Percentiles rank a stretch among this genome's conserved stretches.
Evolutionary conservation across 1,284 basidiomycete genomes (phyloP).

Genomic region (Phenoliferia sp.): DNA sequence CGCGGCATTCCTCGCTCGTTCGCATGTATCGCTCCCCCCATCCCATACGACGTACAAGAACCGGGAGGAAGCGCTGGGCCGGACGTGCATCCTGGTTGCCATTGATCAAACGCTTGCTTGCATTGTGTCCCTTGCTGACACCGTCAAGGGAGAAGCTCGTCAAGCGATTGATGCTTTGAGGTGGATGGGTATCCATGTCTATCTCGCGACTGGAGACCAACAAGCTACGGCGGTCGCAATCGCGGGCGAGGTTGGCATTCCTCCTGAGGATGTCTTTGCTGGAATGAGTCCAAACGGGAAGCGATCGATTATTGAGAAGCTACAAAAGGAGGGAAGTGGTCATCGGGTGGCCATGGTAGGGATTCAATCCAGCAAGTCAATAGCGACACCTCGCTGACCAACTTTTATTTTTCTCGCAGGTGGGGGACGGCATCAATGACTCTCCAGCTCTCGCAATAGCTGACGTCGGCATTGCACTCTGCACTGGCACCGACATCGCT

Average conservation of each 20-base stretch:
- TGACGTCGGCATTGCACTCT: constrained; percentile 91
- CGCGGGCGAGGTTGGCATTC: constrained; percentile 79
- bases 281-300: constrained; percentile 91
- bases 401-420: constrained; percentile 50
- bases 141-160: constrained; percentile 72
- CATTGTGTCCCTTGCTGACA: constrained; percentile 69
- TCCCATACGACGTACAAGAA: constrained; percentile 59
- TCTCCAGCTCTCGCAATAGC: constrained; percentile 93
- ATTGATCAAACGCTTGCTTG: constrained; percentile 45
- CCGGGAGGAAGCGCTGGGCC: constrained; percentile 63
- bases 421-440: constrained; percentile 99
- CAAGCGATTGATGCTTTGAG: constrained; percentile 74
- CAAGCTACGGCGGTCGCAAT: constrained; percentile 75
- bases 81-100: constrained; percentile 79
- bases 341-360: constrained; percentile 79
- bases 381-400: constrained; percentile 10
- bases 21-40: constrained; percentile 50
- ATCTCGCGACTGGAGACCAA: constrained; percentile 87
- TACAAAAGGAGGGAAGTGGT: constrained; percentile 63
- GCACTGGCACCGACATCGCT: constrained; percentile 91
- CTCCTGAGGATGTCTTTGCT: constrained; percentile 72
- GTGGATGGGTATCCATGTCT: constrained; percentile 81
- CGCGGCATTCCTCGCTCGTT: constrained; percentile 59
- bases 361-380: constrained; percentile 22
- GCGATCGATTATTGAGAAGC: constrained; percentile 69